A percentile compares a stretch with the other conserved stretches of the same genome.
phyloP scores from a whole-genome alignment of 768 basidiomycete species.

The Russula griseocarnosa region DNA sequence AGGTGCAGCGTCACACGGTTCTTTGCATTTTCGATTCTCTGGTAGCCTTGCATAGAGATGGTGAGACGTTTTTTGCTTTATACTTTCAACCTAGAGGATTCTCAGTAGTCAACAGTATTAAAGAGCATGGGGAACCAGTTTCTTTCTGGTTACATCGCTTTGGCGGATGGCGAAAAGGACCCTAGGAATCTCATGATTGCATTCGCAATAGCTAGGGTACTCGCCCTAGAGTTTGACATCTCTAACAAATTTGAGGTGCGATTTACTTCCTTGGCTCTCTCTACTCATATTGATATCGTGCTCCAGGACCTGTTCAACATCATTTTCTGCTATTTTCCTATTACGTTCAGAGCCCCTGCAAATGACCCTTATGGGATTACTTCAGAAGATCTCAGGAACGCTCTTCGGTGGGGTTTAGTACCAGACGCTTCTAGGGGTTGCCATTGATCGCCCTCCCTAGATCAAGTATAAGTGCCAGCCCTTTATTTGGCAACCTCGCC shows the following conservation, averaged over 20 bases:
- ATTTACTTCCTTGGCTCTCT: constrained; percentile 2
- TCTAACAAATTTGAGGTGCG: constrained; percentile 70
- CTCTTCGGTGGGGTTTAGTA: constrained; percentile 52
- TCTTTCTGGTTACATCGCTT: constrained; percentile 62
- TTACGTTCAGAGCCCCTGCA: constrained; percentile 90
- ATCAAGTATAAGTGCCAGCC: constrained; percentile 70
- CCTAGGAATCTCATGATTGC: constrained; percentile 89
- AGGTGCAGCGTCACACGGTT: constrained; percentile 75
- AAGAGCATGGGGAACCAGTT: constrained; percentile 71
- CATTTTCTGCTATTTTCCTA: constrained; percentile 97
- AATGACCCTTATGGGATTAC: constrained; percentile 93
- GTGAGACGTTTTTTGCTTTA: constrained; percentile 24
- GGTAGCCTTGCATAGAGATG: constrained; percentile 63
- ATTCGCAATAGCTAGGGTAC: constrained; percentile 82
- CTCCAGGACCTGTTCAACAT: constrained; percentile 85
- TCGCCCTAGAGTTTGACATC: constrained; percentile 86
- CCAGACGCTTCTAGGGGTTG: neutral
- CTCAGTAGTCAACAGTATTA: constrained; percentile 46
- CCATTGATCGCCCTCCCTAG: constrained; percentile 37
- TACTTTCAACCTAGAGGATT: constrained; percentile 5
- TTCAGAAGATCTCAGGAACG: constrained; percentile 72
- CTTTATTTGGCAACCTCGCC: constrained; percentile 78
- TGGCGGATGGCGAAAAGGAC: constrained; percentile 97
- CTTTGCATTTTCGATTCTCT: constrained; percentile 79
- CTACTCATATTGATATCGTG: neutral